Conservation (phyloP, 495 filamentous ascomycete genomes). For the Hyaloscypha finlandica region DNA sequence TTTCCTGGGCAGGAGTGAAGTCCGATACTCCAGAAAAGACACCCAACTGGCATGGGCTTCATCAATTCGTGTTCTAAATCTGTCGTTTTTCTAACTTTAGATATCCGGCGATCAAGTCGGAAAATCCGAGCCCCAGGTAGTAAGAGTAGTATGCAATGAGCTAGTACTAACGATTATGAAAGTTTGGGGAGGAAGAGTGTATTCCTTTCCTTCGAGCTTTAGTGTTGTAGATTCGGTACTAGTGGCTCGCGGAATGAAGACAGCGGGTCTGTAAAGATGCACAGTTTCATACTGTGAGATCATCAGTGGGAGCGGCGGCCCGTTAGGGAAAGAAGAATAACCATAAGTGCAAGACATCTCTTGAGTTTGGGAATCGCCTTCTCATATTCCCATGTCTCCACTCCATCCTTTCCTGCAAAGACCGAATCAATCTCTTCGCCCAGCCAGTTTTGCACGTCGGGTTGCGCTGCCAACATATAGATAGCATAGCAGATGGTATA, state of each 20-base stretch:
- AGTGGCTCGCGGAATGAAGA: constrained; percentile 44
- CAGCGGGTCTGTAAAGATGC: constrained; percentile 50
- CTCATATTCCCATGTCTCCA: constrained; percentile 34
- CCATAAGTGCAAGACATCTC: constrained; percentile 49
- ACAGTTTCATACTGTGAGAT: constrained; percentile 47
- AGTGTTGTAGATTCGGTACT: constrained; percentile 31
- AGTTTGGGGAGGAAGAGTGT: constrained; percentile 36
- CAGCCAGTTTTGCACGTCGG: constrained; percentile 51
- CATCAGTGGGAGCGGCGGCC: neutral
- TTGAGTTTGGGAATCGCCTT: constrained; percentile 44
- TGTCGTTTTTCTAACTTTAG: neutral
- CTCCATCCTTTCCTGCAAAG: neutral
- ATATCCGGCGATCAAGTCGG: constrained; percentile 39
- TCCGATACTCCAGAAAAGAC: constrained; percentile 52
- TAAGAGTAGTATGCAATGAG: constrained; percentile 31
- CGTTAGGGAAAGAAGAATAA: constrained; percentile 18
- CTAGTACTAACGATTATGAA: constrained; percentile 34
- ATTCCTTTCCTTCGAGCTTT: constrained; percentile 23
- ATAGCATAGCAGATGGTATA: constrained; percentile 52
- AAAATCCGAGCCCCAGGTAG: constrained; percentile 40
- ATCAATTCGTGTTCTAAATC: constrained; percentile 32
- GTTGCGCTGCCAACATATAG: constrained; percentile 48
- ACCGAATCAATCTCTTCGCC: constrained; percentile 43
- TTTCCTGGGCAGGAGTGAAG: constrained; percentile 48
- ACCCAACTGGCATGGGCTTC: constrained; percentile 41